Evolutionary conservation across 176 grass and related monocot genomes (phyloP), one percentile per base, ranked within the genome.

Genomic region (Pharus latifolius): DNA sequence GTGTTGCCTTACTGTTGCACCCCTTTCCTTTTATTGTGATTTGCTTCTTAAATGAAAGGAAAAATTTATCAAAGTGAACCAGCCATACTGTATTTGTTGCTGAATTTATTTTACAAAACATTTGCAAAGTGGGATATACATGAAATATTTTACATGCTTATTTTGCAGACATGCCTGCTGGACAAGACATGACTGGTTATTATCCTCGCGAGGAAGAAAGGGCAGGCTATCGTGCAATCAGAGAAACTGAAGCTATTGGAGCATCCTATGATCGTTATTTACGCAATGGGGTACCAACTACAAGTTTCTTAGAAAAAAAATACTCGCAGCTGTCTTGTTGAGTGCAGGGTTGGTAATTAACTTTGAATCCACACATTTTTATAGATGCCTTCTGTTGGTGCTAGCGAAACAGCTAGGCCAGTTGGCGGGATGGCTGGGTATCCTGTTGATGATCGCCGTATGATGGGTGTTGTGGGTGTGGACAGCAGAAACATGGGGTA

Each of bases 151-250:
- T 10, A 50, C 19, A 49, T 28, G 17, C 41, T 57, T 48, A 53
- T 75, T 65, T 75, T 87, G 32, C 59, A 96, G 83, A 85, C 59
- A 64, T 81, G 15, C 60, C 79, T 65, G 67, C 60, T 73, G 88
- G 82, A 51, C 72, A 80, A 11, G 76, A 83, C 57, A 43, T 78
- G 26, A 41, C 50, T 27, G 60, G 69, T 3, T 73, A 84, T 81
- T 80, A 79, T 58, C 42, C 83, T 72, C 84, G 78, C 45, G 77
- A 87, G 14, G 84, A 87, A 41, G 84, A 87, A 18, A 70, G 84
- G 49, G 8, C 54, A 34, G 71, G 48, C 2, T 75, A 70, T 38
- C 84, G 72, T 71, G 47, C 52, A 53, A 52, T 87, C 54, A 81
- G 84, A 57, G 84, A 87, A 30, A 81, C 77, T 7, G 80, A 83